Percentiles rank a stretch among this genome's conserved stretches.
phyloP scores from a whole-genome alignment of 805 yeast genomes.

The Cephaloascus fragrans region DNA sequence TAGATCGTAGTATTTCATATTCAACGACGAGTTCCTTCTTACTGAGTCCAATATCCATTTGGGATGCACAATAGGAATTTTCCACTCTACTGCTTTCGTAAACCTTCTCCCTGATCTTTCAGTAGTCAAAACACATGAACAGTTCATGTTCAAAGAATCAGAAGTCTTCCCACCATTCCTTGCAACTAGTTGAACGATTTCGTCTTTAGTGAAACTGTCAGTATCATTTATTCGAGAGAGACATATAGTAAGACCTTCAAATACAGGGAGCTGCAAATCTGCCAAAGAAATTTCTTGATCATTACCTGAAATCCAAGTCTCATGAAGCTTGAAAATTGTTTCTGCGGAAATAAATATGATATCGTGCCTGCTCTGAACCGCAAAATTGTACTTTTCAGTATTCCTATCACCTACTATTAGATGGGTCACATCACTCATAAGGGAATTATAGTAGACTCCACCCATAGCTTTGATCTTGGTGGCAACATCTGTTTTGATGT shows the following conservation, averaged over 20 bases:
- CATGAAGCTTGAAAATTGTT: slow-evolving; percentile 32
- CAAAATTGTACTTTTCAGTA: slow-evolving; percentile 46
- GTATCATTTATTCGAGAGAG: slow-evolving; percentile 23
- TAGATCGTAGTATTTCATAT: slow-evolving; percentile 28
- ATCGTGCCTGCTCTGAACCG: slow-evolving; percentile 43
- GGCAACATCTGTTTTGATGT: slow-evolving; percentile 30
- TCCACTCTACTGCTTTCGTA: slow-evolving; percentile 43
- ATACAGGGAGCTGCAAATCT: slow-evolving; percentile 26
- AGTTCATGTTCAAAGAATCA: slow-evolving; percentile 36
- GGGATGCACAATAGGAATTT: slow-evolving; percentile 41
- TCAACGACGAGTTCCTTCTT: slow-evolving; percentile 32
- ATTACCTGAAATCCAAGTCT: slow-evolving; percentile 44
- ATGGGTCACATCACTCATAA: slow-evolving; percentile 51
- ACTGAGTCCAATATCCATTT: slow-evolving; percentile 37
- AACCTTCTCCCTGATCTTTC: slow-evolving; percentile 42
- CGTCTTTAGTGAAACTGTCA: slow-evolving; percentile 15
- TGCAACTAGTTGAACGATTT: slow-evolving; percentile 22
- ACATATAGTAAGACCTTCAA: slow-evolving; percentile 35
- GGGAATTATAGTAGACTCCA: slow-evolving; percentile 44
- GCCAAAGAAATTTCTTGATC: slow-evolving; percentile 16
- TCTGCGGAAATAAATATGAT: slow-evolving; percentile 43
- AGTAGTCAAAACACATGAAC: slow-evolving; percentile 38
- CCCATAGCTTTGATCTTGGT: slow-evolving; percentile 45
- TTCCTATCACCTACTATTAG: slow-evolving; percentile 49
- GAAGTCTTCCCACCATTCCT: slow-evolving; percentile 42